These are phyloP conservation scores for Pharus latifolius DNA, from an alignment of 176 grass and related monocot genomes.

Conservation along the genomic window DNA sequence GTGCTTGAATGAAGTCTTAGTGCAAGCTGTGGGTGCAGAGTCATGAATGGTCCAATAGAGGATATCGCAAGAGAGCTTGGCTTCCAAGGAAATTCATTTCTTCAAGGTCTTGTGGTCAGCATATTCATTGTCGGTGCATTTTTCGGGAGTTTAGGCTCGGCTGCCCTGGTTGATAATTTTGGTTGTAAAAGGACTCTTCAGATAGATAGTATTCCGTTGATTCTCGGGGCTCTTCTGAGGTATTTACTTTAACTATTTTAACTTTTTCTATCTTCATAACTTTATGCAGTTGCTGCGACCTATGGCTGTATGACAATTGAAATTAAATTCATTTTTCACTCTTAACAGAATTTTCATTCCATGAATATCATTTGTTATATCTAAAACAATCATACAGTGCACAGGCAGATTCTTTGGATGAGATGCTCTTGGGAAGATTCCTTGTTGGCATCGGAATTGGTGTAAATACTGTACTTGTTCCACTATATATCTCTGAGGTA, in stretches of 20 bases:
- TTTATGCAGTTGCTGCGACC: neutral
- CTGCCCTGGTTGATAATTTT: slow-evolving; percentile 78
- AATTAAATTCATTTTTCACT: neutral
- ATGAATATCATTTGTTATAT: slow-evolving; percentile 17
- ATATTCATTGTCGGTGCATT: slow-evolving; percentile 96
- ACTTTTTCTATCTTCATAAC: slow-evolving; percentile 1
- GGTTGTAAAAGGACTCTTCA: slow-evolving; percentile 91
- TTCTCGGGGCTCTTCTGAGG: slow-evolving; percentile 86
- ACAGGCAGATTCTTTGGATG: slow-evolving; percentile 72
- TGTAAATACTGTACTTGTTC: slow-evolving; percentile 89
- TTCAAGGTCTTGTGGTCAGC: slow-evolving; percentile 95
- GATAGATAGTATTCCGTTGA: slow-evolving; percentile 71
- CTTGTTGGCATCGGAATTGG: slow-evolving; percentile 93
- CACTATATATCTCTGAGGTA: slow-evolving; percentile 92
- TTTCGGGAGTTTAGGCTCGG: slow-evolving; percentile 69
- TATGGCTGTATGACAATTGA: neutral
- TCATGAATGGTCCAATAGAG: slow-evolving; percentile 98
- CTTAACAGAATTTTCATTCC: neutral
- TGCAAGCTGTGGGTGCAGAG: slow-evolving; percentile 45
- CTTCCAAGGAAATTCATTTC: slow-evolving; percentile 88
- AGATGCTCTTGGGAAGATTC: slow-evolving; percentile 96
- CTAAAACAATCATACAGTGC: slow-evolving; percentile 39
- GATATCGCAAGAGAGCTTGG: slow-evolving; percentile 82
- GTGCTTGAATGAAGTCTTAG: neutral
- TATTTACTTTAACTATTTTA: slow-evolving; percentile 19